phyloP scores from a whole-genome alignment of 2,329 filamentous ascomycete species.

The Pyrenophora tritici-repentis region DNA sequence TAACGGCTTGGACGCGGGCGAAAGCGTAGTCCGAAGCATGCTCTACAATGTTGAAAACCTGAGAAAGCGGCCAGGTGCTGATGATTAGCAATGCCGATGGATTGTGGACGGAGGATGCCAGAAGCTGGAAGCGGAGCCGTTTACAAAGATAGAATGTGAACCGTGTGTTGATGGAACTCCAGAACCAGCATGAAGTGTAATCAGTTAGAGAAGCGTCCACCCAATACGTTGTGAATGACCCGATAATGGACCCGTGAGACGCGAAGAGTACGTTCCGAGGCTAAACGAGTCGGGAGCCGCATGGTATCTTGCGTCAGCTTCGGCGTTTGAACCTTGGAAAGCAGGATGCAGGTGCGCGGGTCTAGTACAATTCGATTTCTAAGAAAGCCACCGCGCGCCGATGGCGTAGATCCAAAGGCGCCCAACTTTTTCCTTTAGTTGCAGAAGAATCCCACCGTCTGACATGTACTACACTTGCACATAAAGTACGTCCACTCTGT shows the following conservation, averaged over 20 bases:
- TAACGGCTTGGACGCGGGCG: conserved; percentile 29
- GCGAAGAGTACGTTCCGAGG: conserved; percentile 9
- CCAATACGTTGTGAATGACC: not conserved
- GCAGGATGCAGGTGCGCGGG: conserved; percentile 13
- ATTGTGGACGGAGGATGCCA: not conserved
- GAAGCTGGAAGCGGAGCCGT: conserved; percentile 3
- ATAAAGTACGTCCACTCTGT: conserved; percentile 7
- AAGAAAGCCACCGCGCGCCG: conserved; percentile 26
- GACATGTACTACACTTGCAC: conserved; percentile 9
- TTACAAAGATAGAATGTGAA: conserved; percentile 14
- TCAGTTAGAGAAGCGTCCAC: conserved; percentile 16
- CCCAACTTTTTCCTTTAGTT: conserved; percentile 16
- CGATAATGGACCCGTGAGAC: conserved; percentile 1
- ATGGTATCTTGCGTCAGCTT: conserved; percentile 16
- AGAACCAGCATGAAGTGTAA: conserved; percentile 19
- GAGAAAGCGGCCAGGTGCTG: conserved; percentile 53
- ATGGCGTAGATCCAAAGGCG: conserved; percentile 24
- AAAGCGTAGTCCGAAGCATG: conserved; percentile 50
- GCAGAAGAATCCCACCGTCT: conserved; percentile 17
- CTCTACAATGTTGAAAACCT: conserved; percentile 56
- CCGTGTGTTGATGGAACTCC: conserved; percentile 25
- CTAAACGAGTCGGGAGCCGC: conserved; percentile 16
- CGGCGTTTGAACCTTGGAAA: conserved; percentile 6
- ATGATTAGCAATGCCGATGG: conserved; percentile 32
- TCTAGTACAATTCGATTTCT: conserved; percentile 31